Evolutionary conservation across 176 grass and related monocot species (phyloP).

Genomic region (Thalia dealbata): DNA sequence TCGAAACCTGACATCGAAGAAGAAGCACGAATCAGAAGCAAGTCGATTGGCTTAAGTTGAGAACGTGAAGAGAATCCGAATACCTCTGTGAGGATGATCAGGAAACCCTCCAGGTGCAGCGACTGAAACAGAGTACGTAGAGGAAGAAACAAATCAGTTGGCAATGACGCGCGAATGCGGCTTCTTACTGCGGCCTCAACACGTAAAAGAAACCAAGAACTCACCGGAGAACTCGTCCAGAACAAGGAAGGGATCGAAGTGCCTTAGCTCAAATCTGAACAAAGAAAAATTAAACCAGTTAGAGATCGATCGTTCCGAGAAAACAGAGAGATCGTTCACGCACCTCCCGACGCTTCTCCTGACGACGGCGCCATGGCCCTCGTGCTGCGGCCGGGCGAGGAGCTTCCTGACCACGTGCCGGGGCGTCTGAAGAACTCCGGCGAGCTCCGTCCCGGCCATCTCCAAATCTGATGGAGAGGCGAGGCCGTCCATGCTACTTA

Average conservation of each 20-base stretch:
- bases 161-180: background rate
- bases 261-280: conserved; percentile 74
- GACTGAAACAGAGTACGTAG: conserved; percentile 31
- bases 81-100: conserved; percentile 89
- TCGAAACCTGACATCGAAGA: conserved; percentile 54
- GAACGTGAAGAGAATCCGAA: background rate
- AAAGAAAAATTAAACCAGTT: background rate
- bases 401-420: conserved; percentile 74
- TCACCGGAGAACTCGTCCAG: conserved; percentile 95
- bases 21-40: background rate
- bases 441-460: background rate
- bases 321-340: background rate
- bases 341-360: conserved; percentile 87
- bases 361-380: conserved; percentile 77
- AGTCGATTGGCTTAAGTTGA: background rate
- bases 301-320: background rate
- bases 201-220: background rate
- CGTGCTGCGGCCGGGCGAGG: conserved; percentile 65
- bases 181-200: conserved; percentile 28
- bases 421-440: conserved; percentile 22
- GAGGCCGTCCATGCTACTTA: too few species aligned
- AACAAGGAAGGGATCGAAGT: conserved; percentile 91
- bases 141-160: background rate
- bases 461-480: too few species aligned
- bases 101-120: conserved; percentile 85